Evolutionary conservation across 2,329 filamentous ascomycete species (phyloP).

Genomic region (Pseudogymnoascus sp.): DNA sequence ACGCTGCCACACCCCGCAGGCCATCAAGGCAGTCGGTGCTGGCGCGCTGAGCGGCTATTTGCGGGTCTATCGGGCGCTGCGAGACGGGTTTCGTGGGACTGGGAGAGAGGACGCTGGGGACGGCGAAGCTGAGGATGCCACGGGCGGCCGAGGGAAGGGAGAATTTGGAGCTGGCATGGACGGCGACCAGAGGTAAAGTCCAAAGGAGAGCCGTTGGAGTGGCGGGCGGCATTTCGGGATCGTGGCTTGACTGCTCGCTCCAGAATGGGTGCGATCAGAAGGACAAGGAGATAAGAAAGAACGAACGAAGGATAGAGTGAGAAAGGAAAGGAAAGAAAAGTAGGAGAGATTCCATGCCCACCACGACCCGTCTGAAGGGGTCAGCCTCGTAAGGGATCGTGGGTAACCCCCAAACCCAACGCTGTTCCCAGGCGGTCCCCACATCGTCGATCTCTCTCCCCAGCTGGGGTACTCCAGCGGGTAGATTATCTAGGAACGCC

Average conservation of each 20-base stretch:
- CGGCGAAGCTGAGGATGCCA: neutral
- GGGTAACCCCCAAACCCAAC: neutral
- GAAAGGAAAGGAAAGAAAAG: neutral
- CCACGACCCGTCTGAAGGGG: neutral
- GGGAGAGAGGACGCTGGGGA: neutral
- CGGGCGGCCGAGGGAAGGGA: neutral
- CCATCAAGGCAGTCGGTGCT: conserved; percentile 4
- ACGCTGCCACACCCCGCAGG: neutral
- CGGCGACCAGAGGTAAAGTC: neutral
- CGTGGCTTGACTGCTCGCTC: conserved; percentile 3
- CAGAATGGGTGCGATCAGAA: neutral
- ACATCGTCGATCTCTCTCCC: neutral
- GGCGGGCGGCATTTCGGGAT: neutral
- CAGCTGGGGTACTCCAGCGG: neutral
- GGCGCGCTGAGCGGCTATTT: conserved; percentile 3
- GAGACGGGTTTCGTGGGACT: neutral
- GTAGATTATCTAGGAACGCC: neutral
- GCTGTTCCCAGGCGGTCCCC: neutral
- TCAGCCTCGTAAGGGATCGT: neutral
- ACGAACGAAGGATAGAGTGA: neutral
- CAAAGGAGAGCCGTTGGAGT: neutral
- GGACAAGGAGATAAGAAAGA: neutral
- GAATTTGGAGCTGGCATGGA: neutral
- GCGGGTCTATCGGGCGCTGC: neutral
- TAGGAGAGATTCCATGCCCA: neutral